Evolutionary conservation across 805 yeast species (phyloP), one percentile per base, ranked within the genome.

Genomic region (Cyberlindnera subsufficiens): DNA sequence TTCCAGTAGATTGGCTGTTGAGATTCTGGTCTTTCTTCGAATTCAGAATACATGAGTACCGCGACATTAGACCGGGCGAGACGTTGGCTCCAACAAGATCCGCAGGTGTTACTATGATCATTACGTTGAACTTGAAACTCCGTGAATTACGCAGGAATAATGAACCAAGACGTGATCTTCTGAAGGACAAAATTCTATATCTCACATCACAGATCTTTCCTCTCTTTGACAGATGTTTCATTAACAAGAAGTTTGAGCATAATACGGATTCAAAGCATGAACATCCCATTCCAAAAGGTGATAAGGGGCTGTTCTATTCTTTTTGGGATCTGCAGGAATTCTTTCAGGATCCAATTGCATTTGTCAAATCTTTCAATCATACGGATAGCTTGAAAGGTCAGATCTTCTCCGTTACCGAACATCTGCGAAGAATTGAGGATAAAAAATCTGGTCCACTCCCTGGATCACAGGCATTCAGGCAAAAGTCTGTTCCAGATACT

Each of bases 21-120:
- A 32, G 34, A 10, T 55, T 57, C 30, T 56, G 57, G 58, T 35
- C 51, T 0, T 56, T 33, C 33, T 42, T 57, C n/a, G 44, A 53
- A 3, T 10, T 15, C 6, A 42, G 61, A 37, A 37, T 33, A 6
- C 30, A 42, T 3, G 30, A 30, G 6, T 32, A 42, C 11, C 22
- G 36, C 25, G n/a, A 13, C 9, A 19, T 43, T 29, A 30, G 36
- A 16, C 36, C 29, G 14, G 32, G 18, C 17, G 41, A 45, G 18
- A n/a, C 16, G 16, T 30, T 46, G 18, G 5, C n/a, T 2, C 38
- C 51, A 10, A 38, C 15, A 9, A 54, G 38, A 32, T 43, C 45
- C 5, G 45, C 52, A 5, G 56, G 54, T 14, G 30, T 44, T 1
- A 3, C 44, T 2, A 38, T 51, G 6, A 30, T 52, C 6, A 42